A percentile compares a stretch with the other conserved stretches of the same genome.
Evolutionary conservation across 306 rosid genomes (phyloP).

Genomic region (Glycine tomentella): DNA sequence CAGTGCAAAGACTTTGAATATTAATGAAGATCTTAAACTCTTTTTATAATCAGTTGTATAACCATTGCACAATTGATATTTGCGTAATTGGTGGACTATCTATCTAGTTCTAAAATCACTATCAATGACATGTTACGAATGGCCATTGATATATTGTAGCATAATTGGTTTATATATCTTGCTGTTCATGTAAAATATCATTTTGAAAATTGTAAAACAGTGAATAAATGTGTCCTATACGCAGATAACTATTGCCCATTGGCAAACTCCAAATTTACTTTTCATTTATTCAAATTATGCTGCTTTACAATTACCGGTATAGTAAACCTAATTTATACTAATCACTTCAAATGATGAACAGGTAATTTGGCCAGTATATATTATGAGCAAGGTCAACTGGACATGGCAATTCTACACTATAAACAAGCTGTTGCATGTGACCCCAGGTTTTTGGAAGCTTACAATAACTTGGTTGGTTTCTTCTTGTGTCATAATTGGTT

Average conservation of each 20-base stretch:
- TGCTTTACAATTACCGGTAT: background rate
- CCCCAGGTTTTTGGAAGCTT: slow-evolving; percentile 97
- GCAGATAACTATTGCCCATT: background rate
- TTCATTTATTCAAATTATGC: background rate
- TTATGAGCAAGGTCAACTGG: slow-evolving; percentile 95
- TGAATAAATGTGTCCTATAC: background rate
- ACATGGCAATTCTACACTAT: slow-evolving; percentile 91
- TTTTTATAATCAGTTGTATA: no score
- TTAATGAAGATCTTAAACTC: background rate
- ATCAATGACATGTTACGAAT: background rate
- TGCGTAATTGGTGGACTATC: background rate
- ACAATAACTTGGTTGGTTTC: slow-evolving; percentile 89
- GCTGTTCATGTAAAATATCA: background rate
- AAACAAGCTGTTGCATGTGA: slow-evolving; percentile 93
- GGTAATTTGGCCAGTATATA: slow-evolving; percentile 94
- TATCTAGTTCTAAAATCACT: slow-evolving; percentile 4
- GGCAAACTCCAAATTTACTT: slow-evolving; percentile 12
- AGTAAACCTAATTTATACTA: background rate
- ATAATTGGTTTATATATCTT: slow-evolving; percentile 16
- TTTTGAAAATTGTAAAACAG: background rate
- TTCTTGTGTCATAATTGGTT: slow-evolving; percentile 15
- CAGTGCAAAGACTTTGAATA: background rate
- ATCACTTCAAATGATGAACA: slow-evolving; percentile 46
- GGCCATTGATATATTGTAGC: background rate
- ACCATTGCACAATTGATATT: no score